phyloP scores from a whole-genome alignment of 2,329 filamentous ascomycete genomes.

The Tolypocladium inflatum region DNA sequence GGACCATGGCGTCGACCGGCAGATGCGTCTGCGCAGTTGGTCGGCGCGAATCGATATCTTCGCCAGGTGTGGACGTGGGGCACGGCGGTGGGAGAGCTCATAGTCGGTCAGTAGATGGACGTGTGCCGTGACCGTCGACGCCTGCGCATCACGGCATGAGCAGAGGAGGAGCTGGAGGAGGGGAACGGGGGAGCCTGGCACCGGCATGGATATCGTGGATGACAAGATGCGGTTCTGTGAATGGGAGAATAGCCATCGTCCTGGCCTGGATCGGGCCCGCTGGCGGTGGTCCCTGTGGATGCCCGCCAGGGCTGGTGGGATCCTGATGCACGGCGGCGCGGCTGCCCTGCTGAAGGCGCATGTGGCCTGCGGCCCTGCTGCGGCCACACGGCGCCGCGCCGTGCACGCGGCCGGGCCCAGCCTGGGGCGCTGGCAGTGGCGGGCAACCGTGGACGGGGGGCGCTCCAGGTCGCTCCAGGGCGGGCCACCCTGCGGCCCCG shows the following conservation, averaged over 20 bases:
- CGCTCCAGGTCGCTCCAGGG: background rate
- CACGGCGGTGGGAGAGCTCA: background rate
- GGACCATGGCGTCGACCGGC: background rate
- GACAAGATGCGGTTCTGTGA: background rate
- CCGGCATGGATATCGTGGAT: background rate
- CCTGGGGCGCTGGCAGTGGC: background rate
- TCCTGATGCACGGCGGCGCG: background rate
- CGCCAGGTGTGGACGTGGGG: background rate
- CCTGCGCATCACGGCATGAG: background rate
- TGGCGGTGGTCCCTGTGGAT: no score
- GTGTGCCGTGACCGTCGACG: background rate
- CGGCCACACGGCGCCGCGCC: background rate
- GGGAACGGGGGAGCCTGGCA: background rate
- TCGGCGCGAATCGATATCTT: no score
- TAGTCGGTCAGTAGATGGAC: background rate
- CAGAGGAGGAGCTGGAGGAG: background rate
- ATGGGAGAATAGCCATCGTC: background rate
- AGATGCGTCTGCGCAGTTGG: background rate
- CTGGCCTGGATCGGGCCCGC: background rate
- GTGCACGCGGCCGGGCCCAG: background rate
- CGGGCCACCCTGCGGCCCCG: background rate
- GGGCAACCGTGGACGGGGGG: background rate
- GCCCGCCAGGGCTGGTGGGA: background rate
- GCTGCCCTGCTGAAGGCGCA: background rate
- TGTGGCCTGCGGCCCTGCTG: background rate